Conservation (phyloP, 2,329 filamentous ascomycete genomes). For the Polychaeton citri region DNA sequence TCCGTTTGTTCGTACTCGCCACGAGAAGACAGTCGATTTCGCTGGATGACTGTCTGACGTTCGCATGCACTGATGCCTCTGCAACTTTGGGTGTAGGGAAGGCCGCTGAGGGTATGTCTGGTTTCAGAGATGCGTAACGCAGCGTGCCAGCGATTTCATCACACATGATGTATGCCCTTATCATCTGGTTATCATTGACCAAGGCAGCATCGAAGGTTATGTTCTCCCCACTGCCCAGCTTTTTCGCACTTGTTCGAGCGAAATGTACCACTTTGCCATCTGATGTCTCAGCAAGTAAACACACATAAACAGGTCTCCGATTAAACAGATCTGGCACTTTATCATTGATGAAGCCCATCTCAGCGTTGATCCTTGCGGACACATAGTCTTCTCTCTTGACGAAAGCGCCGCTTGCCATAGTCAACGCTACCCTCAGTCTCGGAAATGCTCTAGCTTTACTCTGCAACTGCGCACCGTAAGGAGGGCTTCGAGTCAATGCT, state of each 20-base stretch:
- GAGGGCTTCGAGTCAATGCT: slow-evolving; percentile 64
- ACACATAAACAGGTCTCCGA: slow-evolving; percentile 52
- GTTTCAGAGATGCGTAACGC: slow-evolving; percentile 38
- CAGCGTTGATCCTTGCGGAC: slow-evolving; percentile 49
- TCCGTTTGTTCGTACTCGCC: slow-evolving; percentile 15
- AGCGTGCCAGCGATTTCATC: slow-evolving; percentile 62
- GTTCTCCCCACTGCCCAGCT: slow-evolving; percentile 48
- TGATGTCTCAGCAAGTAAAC: slow-evolving; percentile 59
- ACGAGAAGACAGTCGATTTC: too few species aligned
- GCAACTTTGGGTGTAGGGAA: slow-evolving; percentile 25
- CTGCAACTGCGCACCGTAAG: slow-evolving; percentile 61
- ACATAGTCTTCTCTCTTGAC: slow-evolving; percentile 30
- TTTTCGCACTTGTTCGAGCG: slow-evolving; percentile 49
- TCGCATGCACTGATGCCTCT: slow-evolving; percentile 1
- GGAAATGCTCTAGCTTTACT: slow-evolving; percentile 59
- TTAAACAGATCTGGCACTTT: slow-evolving; percentile 48
- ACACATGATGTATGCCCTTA: slow-evolving; percentile 63
- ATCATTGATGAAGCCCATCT: slow-evolving; percentile 60
- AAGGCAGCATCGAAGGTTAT: slow-evolving; percentile 47
- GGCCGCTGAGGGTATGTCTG: slow-evolving; percentile 31
- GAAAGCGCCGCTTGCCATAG: slow-evolving; percentile 34
- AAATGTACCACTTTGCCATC: slow-evolving; percentile 60
- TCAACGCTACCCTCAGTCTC: slow-evolving; percentile 43
- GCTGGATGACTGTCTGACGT: too few species aligned
- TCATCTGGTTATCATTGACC: slow-evolving; percentile 39